Evolutionary conservation across 495 filamentous ascomycete genomes (phyloP), one percentile per base, ranked within the genome.

Genomic region (Amphirosellinia nigrospora): DNA sequence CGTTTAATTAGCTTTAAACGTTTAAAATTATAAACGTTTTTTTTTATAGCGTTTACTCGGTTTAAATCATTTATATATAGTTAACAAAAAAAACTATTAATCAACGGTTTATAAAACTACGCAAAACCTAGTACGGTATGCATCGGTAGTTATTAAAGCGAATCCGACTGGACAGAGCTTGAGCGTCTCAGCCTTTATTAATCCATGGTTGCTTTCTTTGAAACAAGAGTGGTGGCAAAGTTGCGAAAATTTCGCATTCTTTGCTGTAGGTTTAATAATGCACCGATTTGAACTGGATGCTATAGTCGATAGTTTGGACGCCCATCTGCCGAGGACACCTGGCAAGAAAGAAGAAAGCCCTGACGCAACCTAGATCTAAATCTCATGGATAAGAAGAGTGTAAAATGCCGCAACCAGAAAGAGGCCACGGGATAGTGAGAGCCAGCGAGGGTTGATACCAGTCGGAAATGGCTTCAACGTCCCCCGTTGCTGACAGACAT

Each of bases 381-480:
- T 39, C 56, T 60, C 56, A 39, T n/a, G 15, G 34, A 39, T 60
- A 56, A 39, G 9, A 21, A 36, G 21, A 8, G 21, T 9, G 43
- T 36, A 34, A 48, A 64, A 64, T 64, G 28, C 30, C 61, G 38
- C 43, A 43, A n/a, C 11, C 36, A n/a, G 15, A 19, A 46, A 32
- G 26, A 30, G 34, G 41, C 13, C 13, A 28, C 10, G 23, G 13
- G 26, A 63, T 38, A 10, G 13, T 46, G 60, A 45, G 34, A 36
- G 34, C 3, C 3, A 36, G 60, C 8, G 26, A 23, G 60, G 46
- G 38, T 45, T 7, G 11, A 38, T 60, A 11, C 15, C 6, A 32
- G 39, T n/a, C 30, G 36, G 55, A 41, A 61, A 61, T 21, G 21
- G 58, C 28, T 61, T 28, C 58, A 26, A 41, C 11, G 58, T n/a